Evolutionary conservation across 768 basidiomycete species (phyloP).

Genomic region (Chlorophyllum brunneum): DNA sequence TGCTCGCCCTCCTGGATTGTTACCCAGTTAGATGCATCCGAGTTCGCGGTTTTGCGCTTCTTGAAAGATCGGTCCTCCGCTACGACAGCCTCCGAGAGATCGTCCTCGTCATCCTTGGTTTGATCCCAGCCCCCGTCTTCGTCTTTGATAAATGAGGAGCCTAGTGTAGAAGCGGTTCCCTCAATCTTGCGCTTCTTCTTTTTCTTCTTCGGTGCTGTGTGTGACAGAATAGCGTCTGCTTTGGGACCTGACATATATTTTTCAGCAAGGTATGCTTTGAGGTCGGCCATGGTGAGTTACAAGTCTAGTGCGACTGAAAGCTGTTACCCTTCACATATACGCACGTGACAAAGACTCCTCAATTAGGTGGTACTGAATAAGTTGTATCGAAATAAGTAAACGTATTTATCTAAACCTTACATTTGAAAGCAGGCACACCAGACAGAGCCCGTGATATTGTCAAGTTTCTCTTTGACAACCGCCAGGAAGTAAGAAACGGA

Average conservation of each 20-base stretch:
- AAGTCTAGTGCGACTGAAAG: background rate
- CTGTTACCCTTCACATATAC: background rate
- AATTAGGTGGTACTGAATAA: too few species aligned
- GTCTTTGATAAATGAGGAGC: slow-evolving; percentile 43
- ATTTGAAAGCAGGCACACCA: too few species aligned
- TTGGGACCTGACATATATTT: slow-evolving; percentile 98
- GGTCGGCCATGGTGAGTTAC: slow-evolving; percentile 34
- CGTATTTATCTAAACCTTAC: too few species aligned
- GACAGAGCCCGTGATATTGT: too few species aligned
- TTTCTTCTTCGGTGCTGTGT: slow-evolving; percentile 58
- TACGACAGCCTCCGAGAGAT: slow-evolving; percentile 60
- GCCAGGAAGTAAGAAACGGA: slow-evolving; percentile 52
- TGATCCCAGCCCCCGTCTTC: slow-evolving; percentile 68
- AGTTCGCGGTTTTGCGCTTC: slow-evolving; percentile 48
- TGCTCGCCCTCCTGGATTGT: slow-evolving; percentile 53
- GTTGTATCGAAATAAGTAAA: too few species aligned
- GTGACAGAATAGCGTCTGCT: slow-evolving; percentile 89
- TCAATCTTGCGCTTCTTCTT: slow-evolving; percentile 66
- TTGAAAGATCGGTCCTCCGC: slow-evolving; percentile 78
- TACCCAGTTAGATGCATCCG: slow-evolving; percentile 57
- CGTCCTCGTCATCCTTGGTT: slow-evolving; percentile 49
- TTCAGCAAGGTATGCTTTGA: slow-evolving; percentile 83
- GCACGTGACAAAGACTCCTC: background rate
- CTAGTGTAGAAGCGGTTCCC: slow-evolving; percentile 22
- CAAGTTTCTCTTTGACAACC: slow-evolving; percentile 39